Evolutionary conservation across 2,329 filamentous ascomycete genomes (phyloP).

Genomic region (Claviceps monticola): DNA sequence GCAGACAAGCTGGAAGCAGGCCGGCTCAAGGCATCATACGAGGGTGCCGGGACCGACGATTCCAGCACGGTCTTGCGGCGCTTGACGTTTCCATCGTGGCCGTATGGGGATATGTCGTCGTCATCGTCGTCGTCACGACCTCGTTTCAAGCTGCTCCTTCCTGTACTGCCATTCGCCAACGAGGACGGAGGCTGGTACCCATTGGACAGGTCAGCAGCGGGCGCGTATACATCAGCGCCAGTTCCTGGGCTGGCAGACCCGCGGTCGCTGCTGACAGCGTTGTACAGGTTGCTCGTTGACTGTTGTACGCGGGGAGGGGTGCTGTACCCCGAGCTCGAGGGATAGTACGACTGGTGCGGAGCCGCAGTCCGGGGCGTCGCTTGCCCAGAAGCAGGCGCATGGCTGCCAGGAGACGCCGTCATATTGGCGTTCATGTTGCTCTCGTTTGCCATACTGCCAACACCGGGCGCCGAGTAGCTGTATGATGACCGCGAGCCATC

Average conservation of each 20-base stretch:
- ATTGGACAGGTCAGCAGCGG: conserved; percentile 49
- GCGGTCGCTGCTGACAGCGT: conserved; percentile 72
- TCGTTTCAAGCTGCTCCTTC: conserved; percentile 28
- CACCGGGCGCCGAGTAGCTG: conserved; percentile 58
- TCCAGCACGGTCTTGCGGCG: conserved; percentile 67
- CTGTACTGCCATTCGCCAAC: conserved; percentile 47
- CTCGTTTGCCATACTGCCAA: conserved; percentile 54
- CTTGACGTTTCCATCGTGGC: conserved; percentile 51
- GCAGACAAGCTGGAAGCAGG: conserved; percentile 31
- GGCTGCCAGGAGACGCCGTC: conserved; percentile 60
- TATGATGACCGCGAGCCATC: conserved; percentile 60
- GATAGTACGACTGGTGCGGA: conserved; percentile 60
- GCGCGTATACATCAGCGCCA: conserved; percentile 55
- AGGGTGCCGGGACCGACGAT: conserved; percentile 33
- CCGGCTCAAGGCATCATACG: conserved; percentile 36
- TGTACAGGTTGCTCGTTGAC: conserved; percentile 73
- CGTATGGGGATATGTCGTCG: conserved; percentile 44
- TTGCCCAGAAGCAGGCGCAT: conserved; percentile 68
- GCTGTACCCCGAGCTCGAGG: conserved; percentile 53
- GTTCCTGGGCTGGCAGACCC: conserved; percentile 43
- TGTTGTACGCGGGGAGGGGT: conserved; percentile 61
- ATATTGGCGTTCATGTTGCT: conserved; percentile 74
- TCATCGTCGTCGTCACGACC: conserved; percentile 36
- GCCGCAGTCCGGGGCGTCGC: conserved; percentile 73
- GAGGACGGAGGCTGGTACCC: conserved; percentile 51